Conservation (phyloP, 2,329 filamentous ascomycete genomes). For the Trichoderma oligosporum region DNA sequence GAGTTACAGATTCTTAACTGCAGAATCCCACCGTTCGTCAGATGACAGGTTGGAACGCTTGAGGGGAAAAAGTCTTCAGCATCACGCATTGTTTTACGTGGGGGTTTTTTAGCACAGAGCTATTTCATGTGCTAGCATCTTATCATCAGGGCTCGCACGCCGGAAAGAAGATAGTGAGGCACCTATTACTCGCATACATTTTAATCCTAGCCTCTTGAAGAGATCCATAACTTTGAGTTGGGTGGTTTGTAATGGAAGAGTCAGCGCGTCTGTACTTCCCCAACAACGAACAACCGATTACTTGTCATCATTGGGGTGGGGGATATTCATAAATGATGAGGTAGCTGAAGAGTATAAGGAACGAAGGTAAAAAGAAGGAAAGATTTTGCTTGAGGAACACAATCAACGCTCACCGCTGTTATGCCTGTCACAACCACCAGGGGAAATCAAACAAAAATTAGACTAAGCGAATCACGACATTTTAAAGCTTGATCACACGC, state of each 20-base stretch:
- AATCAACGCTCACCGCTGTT: constrained; percentile 5
- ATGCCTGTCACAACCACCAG: not conserved
- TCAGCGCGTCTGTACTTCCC: too few relatives aligned
- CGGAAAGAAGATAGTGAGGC: not conserved
- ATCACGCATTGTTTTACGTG: constrained; percentile 4
- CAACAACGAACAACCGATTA: too few relatives aligned
- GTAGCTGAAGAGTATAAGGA: not conserved
- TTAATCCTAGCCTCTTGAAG: too few relatives aligned
- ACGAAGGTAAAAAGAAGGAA: not conserved
- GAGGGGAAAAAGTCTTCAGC: constrained; percentile 12
- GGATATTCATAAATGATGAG: not conserved
- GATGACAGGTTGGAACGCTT: not conserved
- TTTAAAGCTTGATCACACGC: constrained; percentile 6
- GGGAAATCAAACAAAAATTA: too few relatives aligned
- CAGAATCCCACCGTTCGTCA: not conserved
- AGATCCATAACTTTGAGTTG: too few relatives aligned
- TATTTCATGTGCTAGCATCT: not conserved
- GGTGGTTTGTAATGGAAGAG: too few relatives aligned
- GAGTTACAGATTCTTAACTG: not conserved
- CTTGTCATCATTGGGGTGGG: too few relatives aligned
- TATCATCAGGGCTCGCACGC: not conserved
- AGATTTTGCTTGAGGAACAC: not conserved
- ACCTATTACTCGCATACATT: not conserved
- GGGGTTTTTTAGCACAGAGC: not conserved
- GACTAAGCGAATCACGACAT: not conserved